A percentile compares a stretch with the other conserved stretches of the same genome.
These are phyloP conservation scores for Verticillium albo-atrum DNA, from an alignment of 2,329 filamentous ascomycete species.

Conservation along the genomic window DNA sequence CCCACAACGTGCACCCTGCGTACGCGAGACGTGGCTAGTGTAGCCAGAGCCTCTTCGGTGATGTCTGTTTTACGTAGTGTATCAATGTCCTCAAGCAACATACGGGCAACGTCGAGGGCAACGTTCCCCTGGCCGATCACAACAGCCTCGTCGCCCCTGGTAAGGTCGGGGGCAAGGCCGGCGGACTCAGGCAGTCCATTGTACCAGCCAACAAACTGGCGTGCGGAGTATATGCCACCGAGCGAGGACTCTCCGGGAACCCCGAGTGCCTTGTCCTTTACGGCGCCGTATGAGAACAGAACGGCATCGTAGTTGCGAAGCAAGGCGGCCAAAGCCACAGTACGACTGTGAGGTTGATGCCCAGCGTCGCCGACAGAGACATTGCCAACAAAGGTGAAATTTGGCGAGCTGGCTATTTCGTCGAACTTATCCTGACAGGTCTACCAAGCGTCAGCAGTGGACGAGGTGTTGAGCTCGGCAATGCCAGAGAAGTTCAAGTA, in stretches of 20 bases:
- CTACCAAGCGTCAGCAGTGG: slow-evolving; percentile 35
- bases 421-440: slow-evolving; percentile 94
- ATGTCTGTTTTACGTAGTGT: slow-evolving; percentile 81
- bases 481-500: slow-evolving; percentile 28
- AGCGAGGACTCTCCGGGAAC: slow-evolving; percentile 74
- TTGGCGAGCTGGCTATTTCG: slow-evolving; percentile 75
- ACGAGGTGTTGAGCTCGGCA: not conserved
- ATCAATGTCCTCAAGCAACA: slow-evolving; percentile 73
- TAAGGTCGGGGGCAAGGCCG: slow-evolving; percentile 67
- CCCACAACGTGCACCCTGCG: slow-evolving; percentile 84
- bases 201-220: slow-evolving; percentile 97
- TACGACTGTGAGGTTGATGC: slow-evolving; percentile 36
- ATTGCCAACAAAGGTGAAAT: slow-evolving; percentile 91
- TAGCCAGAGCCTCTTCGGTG: slow-evolving; percentile 73
- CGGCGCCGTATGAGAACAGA: slow-evolving; percentile 88
- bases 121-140: slow-evolving; percentile 96
- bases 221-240: slow-evolving; percentile 76
- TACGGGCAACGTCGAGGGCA: slow-evolving; percentile 86
- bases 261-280: slow-evolving; percentile 72
- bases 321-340: slow-evolving; percentile 63
- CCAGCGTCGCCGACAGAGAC: slow-evolving; percentile 63
- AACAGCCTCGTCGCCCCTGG: slow-evolving; percentile 73
- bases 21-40: slow-evolving; percentile 67
- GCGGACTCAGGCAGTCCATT: slow-evolving; percentile 87
- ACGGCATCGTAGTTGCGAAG: slow-evolving; percentile 86